phyloP scores from a whole-genome alignment of 371 early-diverging fungal species.

The Circinella umbellata region DNA sequence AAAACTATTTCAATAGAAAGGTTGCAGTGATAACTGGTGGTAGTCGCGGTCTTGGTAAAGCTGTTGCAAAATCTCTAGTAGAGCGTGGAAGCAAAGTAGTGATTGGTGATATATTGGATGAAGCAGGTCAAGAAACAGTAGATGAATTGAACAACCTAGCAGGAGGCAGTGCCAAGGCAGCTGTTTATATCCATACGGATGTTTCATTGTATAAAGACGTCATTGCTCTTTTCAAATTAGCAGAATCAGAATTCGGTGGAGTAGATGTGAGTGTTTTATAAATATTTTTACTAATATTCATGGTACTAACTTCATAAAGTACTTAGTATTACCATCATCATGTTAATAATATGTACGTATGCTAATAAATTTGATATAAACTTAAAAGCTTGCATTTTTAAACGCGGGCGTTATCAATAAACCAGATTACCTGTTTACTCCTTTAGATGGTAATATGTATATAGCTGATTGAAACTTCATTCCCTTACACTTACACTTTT shows the following conservation, averaged over 20 bases:
- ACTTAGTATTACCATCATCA: no score
- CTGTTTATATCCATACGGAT: constrained; percentile 59
- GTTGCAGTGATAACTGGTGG: constrained; percentile 73
- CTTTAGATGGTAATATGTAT: constrained; percentile 38
- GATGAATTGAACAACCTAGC: constrained; percentile 46
- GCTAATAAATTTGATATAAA: constrained; percentile 58
- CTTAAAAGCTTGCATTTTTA: constrained; percentile 34
- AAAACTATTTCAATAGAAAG: constrained; percentile 27
- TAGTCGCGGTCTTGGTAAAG: constrained; percentile 64
- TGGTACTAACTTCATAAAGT: no score
- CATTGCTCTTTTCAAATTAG: constrained; percentile 48
- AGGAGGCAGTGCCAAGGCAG: constrained; percentile 41
- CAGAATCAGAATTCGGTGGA: constrained; percentile 57
- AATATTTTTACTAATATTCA: no score
- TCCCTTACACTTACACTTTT: not conserved
- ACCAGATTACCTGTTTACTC: constrained; percentile 27
- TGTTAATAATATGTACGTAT: no score
- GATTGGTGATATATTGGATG: constrained; percentile 64
- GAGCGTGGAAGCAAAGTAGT: constrained; percentile 59
- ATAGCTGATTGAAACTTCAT: not conserved
- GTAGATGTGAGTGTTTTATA: constrained; percentile 61
- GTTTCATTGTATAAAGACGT: constrained; percentile 57
- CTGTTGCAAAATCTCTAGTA: constrained; percentile 52
- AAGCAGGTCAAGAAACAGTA: constrained; percentile 41
- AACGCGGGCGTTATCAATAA: constrained; percentile 34